Percentiles rank a stretch among this genome's conserved stretches.
These are phyloP conservation scores for Malbranchea cinnamomea DNA, from an alignment of 2,329 filamentous ascomycete species.

Conservation along the genomic window DNA sequence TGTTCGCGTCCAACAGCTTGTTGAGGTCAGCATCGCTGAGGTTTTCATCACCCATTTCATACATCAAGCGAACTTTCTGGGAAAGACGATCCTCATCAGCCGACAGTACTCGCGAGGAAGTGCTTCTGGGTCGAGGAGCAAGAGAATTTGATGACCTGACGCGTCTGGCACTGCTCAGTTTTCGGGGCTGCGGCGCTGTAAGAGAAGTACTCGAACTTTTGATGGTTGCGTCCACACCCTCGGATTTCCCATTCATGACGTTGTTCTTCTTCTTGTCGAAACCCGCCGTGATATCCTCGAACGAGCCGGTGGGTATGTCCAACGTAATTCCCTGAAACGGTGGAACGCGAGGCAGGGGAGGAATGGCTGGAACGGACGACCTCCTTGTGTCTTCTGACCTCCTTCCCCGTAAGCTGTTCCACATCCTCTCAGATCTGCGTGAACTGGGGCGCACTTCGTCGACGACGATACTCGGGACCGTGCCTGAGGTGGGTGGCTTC, in stretches of 20 bases:
- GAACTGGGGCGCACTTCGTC: constrained; percentile 26
- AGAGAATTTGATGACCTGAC: constrained; percentile 22
- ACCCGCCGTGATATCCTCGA: constrained; percentile 41
- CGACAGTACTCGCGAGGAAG: constrained; percentile 39
- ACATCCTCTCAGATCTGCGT: constrained; percentile 30
- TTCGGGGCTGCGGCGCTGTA: constrained; percentile 10
- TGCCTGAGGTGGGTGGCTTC: constrained; percentile 19
- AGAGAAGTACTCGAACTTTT: constrained; percentile 9
- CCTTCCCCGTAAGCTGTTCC: constrained; percentile 22
- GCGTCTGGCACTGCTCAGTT: constrained; percentile 15
- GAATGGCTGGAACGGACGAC: constrained; percentile 17
- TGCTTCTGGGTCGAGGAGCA: constrained; percentile 22
- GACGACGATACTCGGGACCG: constrained; percentile 27
- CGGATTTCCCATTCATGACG: constrained; percentile 27
- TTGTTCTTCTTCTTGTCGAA: too few species aligned
- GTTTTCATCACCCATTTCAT: constrained; percentile 44
- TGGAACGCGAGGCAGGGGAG: constrained; percentile 11
- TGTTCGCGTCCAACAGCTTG: constrained; percentile 21
- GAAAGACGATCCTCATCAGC: constrained; percentile 49
- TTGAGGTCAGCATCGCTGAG: constrained; percentile 29
- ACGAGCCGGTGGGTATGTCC: constrained; percentile 38
- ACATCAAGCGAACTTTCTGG: constrained; percentile 48
- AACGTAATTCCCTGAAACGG: constrained; percentile 37
- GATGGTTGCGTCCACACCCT: neutral
- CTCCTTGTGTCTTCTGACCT: constrained; percentile 20